phyloP scores from a whole-genome alignment of 768 basidiomycete genomes.

The Hemileccinum impolitum region DNA sequence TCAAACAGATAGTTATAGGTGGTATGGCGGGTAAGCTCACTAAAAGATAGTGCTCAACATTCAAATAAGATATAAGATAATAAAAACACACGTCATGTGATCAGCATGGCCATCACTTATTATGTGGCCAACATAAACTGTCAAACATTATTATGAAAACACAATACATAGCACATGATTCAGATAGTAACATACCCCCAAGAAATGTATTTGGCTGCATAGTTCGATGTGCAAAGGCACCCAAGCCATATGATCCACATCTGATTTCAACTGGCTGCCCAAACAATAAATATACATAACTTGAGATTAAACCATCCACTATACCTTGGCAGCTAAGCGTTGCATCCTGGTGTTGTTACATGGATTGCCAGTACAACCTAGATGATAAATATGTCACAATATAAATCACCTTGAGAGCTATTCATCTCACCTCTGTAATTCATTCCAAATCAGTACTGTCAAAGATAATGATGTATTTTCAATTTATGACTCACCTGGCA shows the following conservation, averaged over 20 bases:
- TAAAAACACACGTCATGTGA: background rate
- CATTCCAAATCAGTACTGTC: background rate
- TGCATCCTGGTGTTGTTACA: constrained; percentile 33
- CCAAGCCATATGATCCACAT: constrained; percentile 38
- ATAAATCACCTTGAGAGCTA: background rate
- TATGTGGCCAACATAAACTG: constrained; percentile 42
- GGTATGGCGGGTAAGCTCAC: constrained; percentile 11
- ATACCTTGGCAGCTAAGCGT: constrained; percentile 18
- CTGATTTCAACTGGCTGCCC: constrained; percentile 36
- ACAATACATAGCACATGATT: background rate
- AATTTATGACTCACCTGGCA: constrained; percentile 39
- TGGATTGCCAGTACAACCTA: constrained; percentile 18
- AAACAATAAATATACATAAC: background rate
- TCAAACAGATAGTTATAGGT: constrained; percentile 37
- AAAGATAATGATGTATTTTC: background rate
- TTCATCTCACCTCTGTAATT: constrained; percentile 21
- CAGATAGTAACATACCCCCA: constrained; percentile 26
- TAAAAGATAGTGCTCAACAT: constrained; percentile 4
- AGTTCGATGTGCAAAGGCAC: constrained; percentile 39
- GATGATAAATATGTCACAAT: background rate
- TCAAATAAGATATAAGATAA: background rate
- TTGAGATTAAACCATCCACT: background rate
- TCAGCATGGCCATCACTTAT: constrained; percentile 13
- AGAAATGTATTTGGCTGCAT: constrained; percentile 27
- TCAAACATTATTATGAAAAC: background rate